Evolutionary conservation across 257 asterid species (phyloP).

Genomic region (Solanum bulbocastanum): DNA sequence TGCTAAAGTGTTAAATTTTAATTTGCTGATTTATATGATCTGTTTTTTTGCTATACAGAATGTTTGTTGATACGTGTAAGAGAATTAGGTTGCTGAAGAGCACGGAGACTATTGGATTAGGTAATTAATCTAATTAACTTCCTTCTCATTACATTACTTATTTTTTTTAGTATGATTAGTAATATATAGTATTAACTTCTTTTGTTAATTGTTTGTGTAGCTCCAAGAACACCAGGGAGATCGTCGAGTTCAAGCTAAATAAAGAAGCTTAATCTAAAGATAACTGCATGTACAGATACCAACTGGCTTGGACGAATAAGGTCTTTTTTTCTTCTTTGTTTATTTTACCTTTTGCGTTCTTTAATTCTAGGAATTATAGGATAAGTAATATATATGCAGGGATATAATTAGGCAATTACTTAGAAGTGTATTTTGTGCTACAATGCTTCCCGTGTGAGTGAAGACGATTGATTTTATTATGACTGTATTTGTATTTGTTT

Average conservation of each 20-base stretch:
- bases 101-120: constrained; percentile 30
- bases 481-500: background rate
- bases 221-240: background rate
- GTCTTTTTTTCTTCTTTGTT: no score
- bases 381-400: background rate
- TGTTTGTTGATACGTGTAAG: constrained; percentile 82
- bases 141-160: background rate
- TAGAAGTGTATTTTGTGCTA: background rate
- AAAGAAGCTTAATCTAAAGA: background rate
- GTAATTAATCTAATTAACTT: background rate
- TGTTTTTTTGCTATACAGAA: constrained; percentile 17
- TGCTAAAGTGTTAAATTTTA: background rate
- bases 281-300: background rate
- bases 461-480: background rate
- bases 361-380: background rate
- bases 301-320: background rate
- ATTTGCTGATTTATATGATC: background rate
- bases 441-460: background rate
- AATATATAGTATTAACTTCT: background rate
- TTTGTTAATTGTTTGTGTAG: background rate
- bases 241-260: background rate
- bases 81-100: constrained; percentile 75
- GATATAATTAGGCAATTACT: background rate
- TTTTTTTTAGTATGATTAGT: background rate
- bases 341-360: background rate